These are phyloP conservation scores for Candida silvicultrix DNA, from an alignment of 805 yeast genomes.

Conservation along the genomic window DNA sequence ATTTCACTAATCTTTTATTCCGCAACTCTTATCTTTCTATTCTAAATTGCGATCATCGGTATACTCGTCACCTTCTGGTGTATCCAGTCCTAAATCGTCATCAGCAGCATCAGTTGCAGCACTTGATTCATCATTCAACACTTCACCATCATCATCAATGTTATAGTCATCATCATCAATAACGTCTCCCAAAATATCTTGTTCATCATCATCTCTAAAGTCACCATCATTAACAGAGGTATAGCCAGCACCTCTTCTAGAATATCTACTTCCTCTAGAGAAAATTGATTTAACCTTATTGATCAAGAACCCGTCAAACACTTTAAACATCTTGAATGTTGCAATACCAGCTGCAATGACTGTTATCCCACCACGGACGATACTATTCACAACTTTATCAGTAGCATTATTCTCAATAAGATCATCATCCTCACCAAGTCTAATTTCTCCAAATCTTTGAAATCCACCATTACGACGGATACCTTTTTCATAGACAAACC, in stretches of 20 bases:
- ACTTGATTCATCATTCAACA: conserved; percentile 11
- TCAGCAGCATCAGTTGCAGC: conserved; percentile 7
- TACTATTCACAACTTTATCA: conserved; percentile 54
- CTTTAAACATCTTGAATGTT: conserved; percentile 23
- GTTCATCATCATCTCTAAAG: conserved; percentile 18
- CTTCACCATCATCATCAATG: conserved; percentile 20
- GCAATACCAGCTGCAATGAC: conserved; percentile 27
- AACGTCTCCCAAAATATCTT: conserved; percentile 16
- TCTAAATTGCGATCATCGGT: conserved; percentile 2
- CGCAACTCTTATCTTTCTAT: neutral
- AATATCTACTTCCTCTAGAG: conserved; percentile 15
- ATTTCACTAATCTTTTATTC: too few relatives aligned
- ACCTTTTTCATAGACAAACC: conserved; percentile 65
- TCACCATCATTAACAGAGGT: conserved; percentile 12
- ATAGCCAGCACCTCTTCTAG: conserved; percentile 18
- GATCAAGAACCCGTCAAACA: conserved; percentile 14
- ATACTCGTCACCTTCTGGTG: neutral
- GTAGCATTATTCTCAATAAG: conserved; percentile 48
- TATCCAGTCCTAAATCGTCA: conserved; percentile 3
- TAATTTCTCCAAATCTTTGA: conserved; percentile 75
- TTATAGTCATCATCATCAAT: conserved; percentile 19
- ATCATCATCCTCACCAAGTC: conserved; percentile 74
- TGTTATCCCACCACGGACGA: conserved; percentile 27
- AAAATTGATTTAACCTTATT: conserved; percentile 11
- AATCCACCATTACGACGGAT: conserved; percentile 65